Percentiles rank a stretch among this genome's conserved stretches.
phyloP scores from a whole-genome alignment of 1,284 basidiomycete genomes.

The Anthracocystis panici-leucophaei region DNA sequence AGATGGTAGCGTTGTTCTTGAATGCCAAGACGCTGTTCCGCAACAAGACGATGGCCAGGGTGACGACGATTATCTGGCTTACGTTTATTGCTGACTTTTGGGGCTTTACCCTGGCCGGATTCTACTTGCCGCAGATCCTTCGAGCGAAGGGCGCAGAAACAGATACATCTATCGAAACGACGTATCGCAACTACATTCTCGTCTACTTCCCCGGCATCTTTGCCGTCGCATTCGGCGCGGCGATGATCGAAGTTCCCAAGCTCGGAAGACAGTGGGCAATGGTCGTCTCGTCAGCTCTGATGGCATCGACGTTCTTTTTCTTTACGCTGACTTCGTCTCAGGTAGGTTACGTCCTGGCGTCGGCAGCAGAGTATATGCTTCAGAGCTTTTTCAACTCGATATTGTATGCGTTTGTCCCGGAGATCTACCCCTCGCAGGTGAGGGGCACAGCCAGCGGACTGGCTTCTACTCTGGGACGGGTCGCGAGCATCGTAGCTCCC shows the following conservation, averaged over 20 bases:
- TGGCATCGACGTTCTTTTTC: constrained; percentile 71
- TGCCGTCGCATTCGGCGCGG: constrained; percentile 64
- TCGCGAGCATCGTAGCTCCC: constrained; percentile 70
- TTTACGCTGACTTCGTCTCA: too few species aligned
- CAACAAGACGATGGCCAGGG: constrained; percentile 66
- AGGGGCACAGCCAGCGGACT: constrained; percentile 70
- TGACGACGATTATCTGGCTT: constrained; percentile 67
- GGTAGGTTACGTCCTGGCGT: too few species aligned
- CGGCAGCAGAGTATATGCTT: constrained; percentile 71
- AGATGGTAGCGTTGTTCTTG: constrained; percentile 57
- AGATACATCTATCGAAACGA: constrained; percentile 68
- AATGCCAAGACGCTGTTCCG: constrained; percentile 70
- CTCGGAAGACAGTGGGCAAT: constrained; percentile 71
- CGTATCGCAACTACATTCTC: constrained; percentile 68
- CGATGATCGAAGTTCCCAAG: constrained; percentile 70
- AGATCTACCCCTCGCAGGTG: constrained; percentile 70
- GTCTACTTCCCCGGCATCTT: constrained; percentile 54
- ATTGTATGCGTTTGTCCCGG: constrained; percentile 71
- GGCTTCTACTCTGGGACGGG: constrained; percentile 69
- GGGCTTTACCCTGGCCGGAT: constrained; percentile 70
- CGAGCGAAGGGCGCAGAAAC: constrained; percentile 67
- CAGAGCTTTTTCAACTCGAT: constrained; percentile 70
- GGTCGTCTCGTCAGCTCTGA: constrained; percentile 69
- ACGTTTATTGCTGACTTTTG: constrained; percentile 66
- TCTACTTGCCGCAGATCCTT: constrained; percentile 70